Evolutionary conservation across 805 yeast genomes (phyloP), one percentile per base, ranked within the genome.

Genomic region (Candida anglica): DNA sequence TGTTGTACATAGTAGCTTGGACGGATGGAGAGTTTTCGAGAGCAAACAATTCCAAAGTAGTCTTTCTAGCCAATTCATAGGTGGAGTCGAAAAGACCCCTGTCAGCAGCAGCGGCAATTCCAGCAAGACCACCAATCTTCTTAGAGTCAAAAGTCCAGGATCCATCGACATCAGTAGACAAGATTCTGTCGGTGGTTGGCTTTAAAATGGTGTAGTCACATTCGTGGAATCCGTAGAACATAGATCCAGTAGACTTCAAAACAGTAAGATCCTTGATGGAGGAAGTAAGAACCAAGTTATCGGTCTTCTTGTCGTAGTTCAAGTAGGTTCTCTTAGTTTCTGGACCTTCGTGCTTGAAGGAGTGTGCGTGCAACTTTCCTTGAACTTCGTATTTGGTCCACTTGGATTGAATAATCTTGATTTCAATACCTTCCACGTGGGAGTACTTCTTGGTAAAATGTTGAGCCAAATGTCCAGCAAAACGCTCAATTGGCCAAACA

Each of bases 1-100:
- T 89, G 72, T 87, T 85, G 71, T 77, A 89, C 96, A 89, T 91
- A 39, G 96, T 89, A 29, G 95, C 96, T 68, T 89, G 97, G 30
- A 89, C 97, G 17, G 95, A 84, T n/a, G 96, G 78, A 7, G 95
- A 86, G 60, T 86, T 78, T 61, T 89, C 96, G 32, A 73, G 58
- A 13, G 96, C 96, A 60, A 89, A 89, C 39, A 72, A 70, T 35
- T 77, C 81, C 49, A 88, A 71, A 1, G 96, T 87, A 49, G 76
- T 72, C 25, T 66, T 67, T 50, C 86, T 74, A 14, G 86, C 93
- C 10, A 57, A 52, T n/a, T 66, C 56, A 58, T 72, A 85, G 20
- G 83, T 74, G 7, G 54, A 35, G 60, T 87, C 94, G 50, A 87
- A 85, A 25, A 73, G 58, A 11, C 81, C 85, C 15, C 65, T 56